Evolutionary conservation across 176 grass and related monocot genomes (phyloP).

Genomic region (Hsuehochloa calcarea): DNA sequence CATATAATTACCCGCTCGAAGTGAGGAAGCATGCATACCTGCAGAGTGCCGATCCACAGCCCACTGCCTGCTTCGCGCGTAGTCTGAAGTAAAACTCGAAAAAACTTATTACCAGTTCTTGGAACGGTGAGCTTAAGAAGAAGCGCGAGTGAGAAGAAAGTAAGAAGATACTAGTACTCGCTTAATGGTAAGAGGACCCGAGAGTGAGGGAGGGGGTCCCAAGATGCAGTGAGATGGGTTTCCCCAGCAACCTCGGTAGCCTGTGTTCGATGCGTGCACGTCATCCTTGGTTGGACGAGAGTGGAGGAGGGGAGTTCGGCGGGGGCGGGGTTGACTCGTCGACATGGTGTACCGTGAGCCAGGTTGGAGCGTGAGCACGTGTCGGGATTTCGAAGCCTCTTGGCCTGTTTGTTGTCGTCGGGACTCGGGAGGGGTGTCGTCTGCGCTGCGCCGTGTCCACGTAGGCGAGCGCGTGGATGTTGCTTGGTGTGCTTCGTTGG

Average conservation of each 20-base stretch:
- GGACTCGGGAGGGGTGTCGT: neutral
- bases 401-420: neutral
- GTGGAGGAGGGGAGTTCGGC: slow-evolving; percentile 19
- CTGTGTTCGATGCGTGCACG: slow-evolving; percentile 25
- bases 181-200: neutral
- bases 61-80: neutral
- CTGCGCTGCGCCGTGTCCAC: neutral
- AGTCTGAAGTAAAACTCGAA: neutral
- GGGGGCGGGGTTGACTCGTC: neutral
- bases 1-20: neutral
- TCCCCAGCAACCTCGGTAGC: neutral
- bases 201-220: neutral
- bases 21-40: neutral
- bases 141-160: neutral
- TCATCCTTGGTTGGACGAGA: slow-evolving; percentile 10
- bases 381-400: neutral
- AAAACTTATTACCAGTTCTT: neutral
- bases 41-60: neutral
- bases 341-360: neutral
- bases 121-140: neutral
- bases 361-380: neutral
- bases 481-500: neutral
- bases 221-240: neutral
- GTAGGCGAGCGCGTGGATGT: neutral
- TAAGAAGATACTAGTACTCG: neutral